phyloP scores from a whole-genome alignment of 495 filamentous ascomycete species.

The Penicillium robsamsonii region DNA sequence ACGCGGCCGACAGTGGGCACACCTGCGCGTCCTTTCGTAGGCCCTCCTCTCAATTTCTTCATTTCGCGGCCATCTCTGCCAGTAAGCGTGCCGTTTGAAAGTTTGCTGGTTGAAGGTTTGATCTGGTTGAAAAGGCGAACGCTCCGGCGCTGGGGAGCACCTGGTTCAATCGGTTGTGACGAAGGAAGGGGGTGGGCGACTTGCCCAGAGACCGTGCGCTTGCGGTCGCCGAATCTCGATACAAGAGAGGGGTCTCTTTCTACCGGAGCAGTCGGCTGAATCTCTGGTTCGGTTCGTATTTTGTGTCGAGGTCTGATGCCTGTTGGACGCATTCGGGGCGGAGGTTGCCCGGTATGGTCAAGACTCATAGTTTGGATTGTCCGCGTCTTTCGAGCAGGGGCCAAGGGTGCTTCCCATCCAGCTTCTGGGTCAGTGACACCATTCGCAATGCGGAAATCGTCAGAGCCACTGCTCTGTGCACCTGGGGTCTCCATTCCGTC shows the following conservation, averaged over 20 bases:
- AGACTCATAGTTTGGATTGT: constrained; percentile 54
- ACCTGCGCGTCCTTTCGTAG: constrained; percentile 53
- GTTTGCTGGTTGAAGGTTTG: constrained; percentile 58
- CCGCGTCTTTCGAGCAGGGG: constrained; percentile 61
- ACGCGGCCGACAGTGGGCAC: constrained; percentile 72
- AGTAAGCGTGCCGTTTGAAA: constrained; percentile 49
- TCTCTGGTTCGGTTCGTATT: constrained; percentile 50
- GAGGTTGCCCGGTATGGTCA: constrained; percentile 54
- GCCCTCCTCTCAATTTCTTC: constrained; percentile 71
- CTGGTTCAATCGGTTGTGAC: constrained; percentile 54
- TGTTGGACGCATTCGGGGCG: constrained; percentile 61
- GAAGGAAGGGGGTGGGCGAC: constrained; percentile 58
- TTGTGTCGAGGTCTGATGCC: constrained; percentile 50
- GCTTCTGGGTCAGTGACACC: constrained; percentile 29
- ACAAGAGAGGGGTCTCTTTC: constrained; percentile 40
- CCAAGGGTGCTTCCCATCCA: constrained; percentile 62
- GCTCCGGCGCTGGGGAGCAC: constrained; percentile 73
- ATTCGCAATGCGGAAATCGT: constrained; percentile 43
- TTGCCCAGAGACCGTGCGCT: constrained; percentile 84
- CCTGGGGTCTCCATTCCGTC: constrained; percentile 46
- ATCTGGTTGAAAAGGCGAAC: constrained; percentile 73
- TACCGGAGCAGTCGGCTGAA: constrained; percentile 34
- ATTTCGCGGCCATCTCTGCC: constrained; percentile 66
- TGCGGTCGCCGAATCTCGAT: constrained; percentile 56
- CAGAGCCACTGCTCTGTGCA: constrained; percentile 43